Percentiles rank a stretch among this genome's conserved stretches.
Conservation (phyloP, 2,329 filamentous ascomycete genomes). For the Talaromyces islandicus region DNA sequence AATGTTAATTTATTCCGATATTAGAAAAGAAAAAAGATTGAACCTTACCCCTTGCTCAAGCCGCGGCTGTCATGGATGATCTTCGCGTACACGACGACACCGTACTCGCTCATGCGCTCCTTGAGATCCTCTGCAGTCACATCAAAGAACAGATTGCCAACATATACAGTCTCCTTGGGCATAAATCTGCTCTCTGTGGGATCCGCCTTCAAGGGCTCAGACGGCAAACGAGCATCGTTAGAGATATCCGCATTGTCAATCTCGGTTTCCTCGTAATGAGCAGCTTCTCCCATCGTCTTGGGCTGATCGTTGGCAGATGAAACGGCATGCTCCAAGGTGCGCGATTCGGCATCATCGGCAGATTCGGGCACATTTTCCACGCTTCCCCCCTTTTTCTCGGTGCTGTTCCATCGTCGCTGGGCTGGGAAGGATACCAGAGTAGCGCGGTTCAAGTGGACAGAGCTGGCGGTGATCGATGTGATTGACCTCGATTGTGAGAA, state of each 20-base stretch:
- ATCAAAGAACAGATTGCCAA: conserved; percentile 67
- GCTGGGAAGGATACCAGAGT: neutral
- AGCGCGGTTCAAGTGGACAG: neutral
- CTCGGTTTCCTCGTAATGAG: neutral
- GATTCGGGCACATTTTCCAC: neutral
- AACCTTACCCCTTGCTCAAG: conserved; percentile 61
- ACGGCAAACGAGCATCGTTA: neutral
- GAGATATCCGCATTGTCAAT: neutral
- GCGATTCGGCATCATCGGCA: neutral
- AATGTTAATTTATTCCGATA: neutral
- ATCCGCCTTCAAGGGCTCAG: neutral
- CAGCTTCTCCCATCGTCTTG: neutral
- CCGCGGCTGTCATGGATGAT: conserved; percentile 58
- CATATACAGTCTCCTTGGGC: conserved; percentile 50
- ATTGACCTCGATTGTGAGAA: conserved; percentile 38
- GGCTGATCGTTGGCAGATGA: neutral
- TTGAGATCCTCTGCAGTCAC: conserved; percentile 56
- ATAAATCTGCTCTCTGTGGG: conserved; percentile 6
- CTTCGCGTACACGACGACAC: conserved; percentile 47
- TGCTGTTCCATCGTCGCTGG: conserved; percentile 46
- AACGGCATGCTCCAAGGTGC: neutral
- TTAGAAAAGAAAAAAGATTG: neutral
- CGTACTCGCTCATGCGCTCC: conserved; percentile 55
- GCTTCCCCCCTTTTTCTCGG: neutral
- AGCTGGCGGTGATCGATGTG: conserved; percentile 21